These are phyloP conservation scores for Paulownia fortunei DNA, from an alignment of 257 asterid species.

Conservation along the genomic window DNA sequence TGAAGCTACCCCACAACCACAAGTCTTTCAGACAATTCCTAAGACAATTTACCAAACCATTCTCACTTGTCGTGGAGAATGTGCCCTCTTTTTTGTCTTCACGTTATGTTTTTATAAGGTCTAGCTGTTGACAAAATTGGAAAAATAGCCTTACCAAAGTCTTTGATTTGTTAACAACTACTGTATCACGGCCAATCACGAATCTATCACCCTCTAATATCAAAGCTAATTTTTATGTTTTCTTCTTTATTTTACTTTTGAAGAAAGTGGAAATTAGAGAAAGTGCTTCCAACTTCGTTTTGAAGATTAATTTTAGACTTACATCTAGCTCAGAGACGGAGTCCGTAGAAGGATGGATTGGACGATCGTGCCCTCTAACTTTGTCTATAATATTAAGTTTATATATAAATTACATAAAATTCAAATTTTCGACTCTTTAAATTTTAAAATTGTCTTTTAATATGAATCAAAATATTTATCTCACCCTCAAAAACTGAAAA, in stretches of 20 bases:
- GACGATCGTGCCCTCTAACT: too few species aligned
- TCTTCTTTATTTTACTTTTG: background rate
- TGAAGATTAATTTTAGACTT: background rate
- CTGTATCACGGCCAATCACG: background rate
- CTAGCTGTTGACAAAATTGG: slow-evolving; percentile 34
- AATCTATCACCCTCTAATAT: background rate
- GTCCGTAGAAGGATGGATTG: too few species aligned
- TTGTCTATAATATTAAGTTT: too few species aligned
- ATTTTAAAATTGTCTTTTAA: too few species aligned
- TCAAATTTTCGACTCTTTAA: too few species aligned
- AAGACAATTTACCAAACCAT: background rate
- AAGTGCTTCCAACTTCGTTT: background rate
- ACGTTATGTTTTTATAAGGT: slow-evolving; percentile 8
- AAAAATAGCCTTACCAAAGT: background rate
- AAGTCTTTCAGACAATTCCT: background rate
- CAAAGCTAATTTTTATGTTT: background rate
- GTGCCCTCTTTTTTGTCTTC: slow-evolving; percentile 11
- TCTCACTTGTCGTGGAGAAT: slow-evolving; percentile 26
- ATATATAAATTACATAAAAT: too few species aligned
- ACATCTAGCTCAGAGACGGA: background rate
- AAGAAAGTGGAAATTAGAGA: background rate
- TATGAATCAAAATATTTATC: too few species aligned
- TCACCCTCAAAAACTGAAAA: too few species aligned
- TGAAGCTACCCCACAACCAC: slow-evolving; percentile 12
- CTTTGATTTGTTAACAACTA: slow-evolving; percentile 36